Base-by-base conservation (phyloP, 257 asterid species). In the Striga asiatica region DNA sequence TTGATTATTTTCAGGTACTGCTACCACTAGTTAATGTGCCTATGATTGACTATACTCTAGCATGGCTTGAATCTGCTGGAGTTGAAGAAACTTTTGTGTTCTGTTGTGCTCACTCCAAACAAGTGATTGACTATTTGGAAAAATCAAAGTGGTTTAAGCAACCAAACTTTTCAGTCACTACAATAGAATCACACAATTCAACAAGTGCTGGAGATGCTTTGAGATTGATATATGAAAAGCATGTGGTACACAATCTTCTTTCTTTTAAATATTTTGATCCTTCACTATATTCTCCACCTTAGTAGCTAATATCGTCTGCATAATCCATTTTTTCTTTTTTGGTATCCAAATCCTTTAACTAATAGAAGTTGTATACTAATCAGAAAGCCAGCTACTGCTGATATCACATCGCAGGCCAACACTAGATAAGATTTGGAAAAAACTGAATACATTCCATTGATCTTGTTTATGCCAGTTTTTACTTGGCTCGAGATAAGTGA, bases 61-160 rank as follows among this genome's bases (percentile, higher is more conserved):
- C 94, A 20, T 92, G 98, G 98, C 95, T 92, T 47, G 94, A 92
- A 66, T 84, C 94, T 53, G 95, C 98, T 59, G 97, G 93, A 39
- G 84, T 92, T 58, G 95, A 92, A 67, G 97, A 92, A 66, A 94
- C 82, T 60, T 92, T 84, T 66, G 97, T 92, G 29, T 92, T 92
- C 45, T 92, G 97, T 65, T 88, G 94, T 39, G 97, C 98, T 49
- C 98, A 92, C 71, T 77, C 98, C 59, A 82, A 81, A 73, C 98
- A 88, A 81, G 88, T 92, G 64, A 77, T 69, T 24, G 81, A 84
- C 59, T 82, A 92, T 71, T 73, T 92, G 78, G 73, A 82, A 35
- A 70, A 34, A 18, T 84, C 97, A 28, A 65, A 75, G 32, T 92
- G 98, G 98, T 64, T 84, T 53, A 67, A 54, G 43, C 88, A 77